phyloP scores from a whole-genome alignment of 2,329 filamentous ascomycete species.

The Aspergillus fijiensis region DNA sequence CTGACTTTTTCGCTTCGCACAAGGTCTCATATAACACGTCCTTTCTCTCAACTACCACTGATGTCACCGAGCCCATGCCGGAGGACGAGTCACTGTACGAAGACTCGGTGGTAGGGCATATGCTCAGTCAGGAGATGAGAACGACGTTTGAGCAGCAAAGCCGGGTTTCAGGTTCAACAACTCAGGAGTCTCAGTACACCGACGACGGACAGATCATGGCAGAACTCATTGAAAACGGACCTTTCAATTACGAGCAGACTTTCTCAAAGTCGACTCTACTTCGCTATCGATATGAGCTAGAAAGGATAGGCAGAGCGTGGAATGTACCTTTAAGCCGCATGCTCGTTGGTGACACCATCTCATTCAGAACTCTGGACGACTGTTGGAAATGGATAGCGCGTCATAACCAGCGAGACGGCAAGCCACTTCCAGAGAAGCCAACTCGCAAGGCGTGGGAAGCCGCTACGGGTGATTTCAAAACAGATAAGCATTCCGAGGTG shows the following conservation, averaged over 20 bases:
- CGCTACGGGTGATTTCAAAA: slow-evolving; percentile 33
- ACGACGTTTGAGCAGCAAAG: slow-evolving; percentile 10
- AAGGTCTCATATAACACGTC: slow-evolving; percentile 20
- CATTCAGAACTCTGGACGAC: slow-evolving; percentile 27
- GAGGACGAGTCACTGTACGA: slow-evolving; percentile 29
- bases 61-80: slow-evolving; percentile 27
- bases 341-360: slow-evolving; percentile 26
- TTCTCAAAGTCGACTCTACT: slow-evolving; percentile 32
- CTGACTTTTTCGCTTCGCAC: slow-evolving; percentile 19
- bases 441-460: slow-evolving; percentile 35
- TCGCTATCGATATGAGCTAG: slow-evolving; percentile 40
- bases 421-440: slow-evolving; percentile 33
- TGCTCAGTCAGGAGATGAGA: slow-evolving; percentile 21
- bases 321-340: slow-evolving; percentile 29
- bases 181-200: slow-evolving; percentile 15
- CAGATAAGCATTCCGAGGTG: slow-evolving; percentile 36
- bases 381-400: slow-evolving; percentile 36
- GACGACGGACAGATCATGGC: slow-evolving; percentile 25
- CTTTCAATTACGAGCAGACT: slow-evolving; percentile 34
- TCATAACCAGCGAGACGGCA: slow-evolving; percentile 25
- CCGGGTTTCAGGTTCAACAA: background rate
- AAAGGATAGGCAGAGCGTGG: slow-evolving; percentile 35
- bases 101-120: slow-evolving; percentile 26
- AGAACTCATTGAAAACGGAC: slow-evolving; percentile 33
- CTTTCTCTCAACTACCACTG: slow-evolving; percentile 28